These are phyloP conservation scores for Ogataea methanolica DNA, from an alignment of 805 yeast genomes.

Conservation along the genomic window DNA sequence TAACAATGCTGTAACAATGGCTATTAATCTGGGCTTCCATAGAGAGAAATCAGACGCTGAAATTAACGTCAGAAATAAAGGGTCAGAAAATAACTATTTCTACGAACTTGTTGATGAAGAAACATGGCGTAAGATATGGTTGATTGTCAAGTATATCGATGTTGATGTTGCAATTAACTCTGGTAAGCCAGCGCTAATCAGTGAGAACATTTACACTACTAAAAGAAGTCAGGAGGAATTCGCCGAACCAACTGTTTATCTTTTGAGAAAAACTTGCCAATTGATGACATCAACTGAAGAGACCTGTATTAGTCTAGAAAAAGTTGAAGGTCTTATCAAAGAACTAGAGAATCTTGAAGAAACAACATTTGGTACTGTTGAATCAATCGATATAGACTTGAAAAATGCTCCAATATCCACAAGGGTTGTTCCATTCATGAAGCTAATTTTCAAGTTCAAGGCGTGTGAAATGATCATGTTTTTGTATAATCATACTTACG, in stretches of 20 bases:
- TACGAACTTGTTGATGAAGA: slow-evolving; percentile 7
- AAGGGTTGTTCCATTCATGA: not conserved
- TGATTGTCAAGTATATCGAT: slow-evolving; percentile 17
- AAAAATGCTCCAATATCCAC: not conserved
- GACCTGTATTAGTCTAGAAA: slow-evolving; percentile 2
- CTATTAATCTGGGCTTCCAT: slow-evolving; percentile 19
- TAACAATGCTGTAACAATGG: slow-evolving; percentile 19
- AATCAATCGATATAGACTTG: slow-evolving; percentile 2
- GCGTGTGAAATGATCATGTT: slow-evolving; percentile 16
- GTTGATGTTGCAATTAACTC: slow-evolving; percentile 19
- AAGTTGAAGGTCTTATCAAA: slow-evolving; percentile 17
- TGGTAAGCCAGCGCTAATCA: slow-evolving; percentile 17
- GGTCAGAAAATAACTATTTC: not conserved
- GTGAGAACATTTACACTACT: not conserved
- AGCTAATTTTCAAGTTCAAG: slow-evolving; percentile 12
- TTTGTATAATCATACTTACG: slow-evolving; percentile 16
- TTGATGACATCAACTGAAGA: not conserved
- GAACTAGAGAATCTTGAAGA: slow-evolving; percentile 14
- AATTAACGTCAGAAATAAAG: not conserved
- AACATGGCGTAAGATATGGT: slow-evolving; percentile 19
- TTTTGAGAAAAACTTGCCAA: not conserved
- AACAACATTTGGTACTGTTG: slow-evolving; percentile 5
- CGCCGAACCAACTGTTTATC: not conserved
- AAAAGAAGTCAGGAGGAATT: not conserved
- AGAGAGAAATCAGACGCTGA: slow-evolving; percentile 1